Conservation (phyloP, 2,329 filamentous ascomycete genomes). For the Massarina eburnea region DNA sequence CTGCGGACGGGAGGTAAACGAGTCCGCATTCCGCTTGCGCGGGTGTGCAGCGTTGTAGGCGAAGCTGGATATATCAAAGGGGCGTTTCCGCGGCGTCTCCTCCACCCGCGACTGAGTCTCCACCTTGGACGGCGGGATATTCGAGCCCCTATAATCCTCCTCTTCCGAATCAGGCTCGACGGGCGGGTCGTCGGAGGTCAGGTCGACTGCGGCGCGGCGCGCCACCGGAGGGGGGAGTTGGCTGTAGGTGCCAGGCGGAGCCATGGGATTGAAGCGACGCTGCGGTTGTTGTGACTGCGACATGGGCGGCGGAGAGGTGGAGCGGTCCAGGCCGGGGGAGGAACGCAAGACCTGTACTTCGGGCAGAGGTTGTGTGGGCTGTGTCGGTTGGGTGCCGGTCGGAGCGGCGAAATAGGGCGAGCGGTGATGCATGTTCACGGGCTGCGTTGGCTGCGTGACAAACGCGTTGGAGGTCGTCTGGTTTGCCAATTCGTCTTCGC, state of each 20-base stretch:
- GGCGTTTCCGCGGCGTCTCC: constrained; percentile 38
- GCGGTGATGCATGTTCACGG: constrained; percentile 19
- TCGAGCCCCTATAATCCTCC: constrained; percentile 49
- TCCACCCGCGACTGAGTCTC: constrained; percentile 31
- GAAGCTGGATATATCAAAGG: constrained; percentile 30
- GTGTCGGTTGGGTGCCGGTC: constrained; percentile 59
- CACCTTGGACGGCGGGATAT: constrained; percentile 64
- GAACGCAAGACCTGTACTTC: constrained; percentile 85
- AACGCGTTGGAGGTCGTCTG: constrained; percentile 39
- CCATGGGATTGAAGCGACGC: constrained; percentile 60
- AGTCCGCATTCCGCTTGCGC: constrained; percentile 32
- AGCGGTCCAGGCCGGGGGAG: constrained; percentile 62
- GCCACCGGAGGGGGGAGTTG: constrained; percentile 57
- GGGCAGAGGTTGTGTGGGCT: constrained; percentile 20
- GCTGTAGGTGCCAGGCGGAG: constrained; percentile 74
- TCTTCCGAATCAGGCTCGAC: constrained; percentile 53
- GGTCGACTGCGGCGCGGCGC: constrained; percentile 42
- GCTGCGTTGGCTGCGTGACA: constrained; percentile 42
- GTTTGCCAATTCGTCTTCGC: constrained; percentile 52
- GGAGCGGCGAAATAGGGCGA: constrained; percentile 29
- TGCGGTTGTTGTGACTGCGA: constrained; percentile 31
- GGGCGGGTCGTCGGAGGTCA: constrained; percentile 50
- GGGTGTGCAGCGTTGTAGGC: constrained; percentile 19
- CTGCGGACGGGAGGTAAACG: constrained; percentile 9
- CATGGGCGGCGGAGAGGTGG: constrained; percentile 48